Percentiles rank a stretch among this genome's conserved stretches.
These are phyloP conservation scores for Umbelopsis isabellina DNA, from an alignment of 192 early-diverging fungal species.

Conservation along the genomic window DNA sequence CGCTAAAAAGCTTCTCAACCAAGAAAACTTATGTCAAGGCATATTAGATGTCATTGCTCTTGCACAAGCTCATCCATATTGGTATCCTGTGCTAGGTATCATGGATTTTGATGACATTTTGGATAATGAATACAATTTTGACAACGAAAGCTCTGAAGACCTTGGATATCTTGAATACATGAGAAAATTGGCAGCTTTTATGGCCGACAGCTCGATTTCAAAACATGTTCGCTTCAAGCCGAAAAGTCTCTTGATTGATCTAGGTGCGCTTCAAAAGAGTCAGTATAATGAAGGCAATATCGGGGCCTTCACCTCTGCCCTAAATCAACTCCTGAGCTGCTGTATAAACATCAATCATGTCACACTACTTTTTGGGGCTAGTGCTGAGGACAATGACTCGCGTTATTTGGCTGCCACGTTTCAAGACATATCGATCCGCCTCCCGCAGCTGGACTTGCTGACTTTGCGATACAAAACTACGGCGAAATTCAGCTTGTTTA, in stretches of 20 bases:
- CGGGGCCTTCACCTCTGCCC: background rate
- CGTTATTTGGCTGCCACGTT: constrained; percentile 12
- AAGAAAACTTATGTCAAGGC: constrained; percentile 5
- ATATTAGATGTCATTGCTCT: constrained; percentile 11
- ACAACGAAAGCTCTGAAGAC: background rate
- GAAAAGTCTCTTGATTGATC: background rate
- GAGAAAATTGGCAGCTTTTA: background rate
- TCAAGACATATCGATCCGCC: constrained; percentile 7
- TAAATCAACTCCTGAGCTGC: background rate
- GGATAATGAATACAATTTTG: constrained; percentile 1
- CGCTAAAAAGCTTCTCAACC: background rate
- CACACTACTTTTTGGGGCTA: constrained; percentile 20
- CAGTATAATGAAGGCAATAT: background rate
- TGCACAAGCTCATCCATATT: constrained; percentile 6
- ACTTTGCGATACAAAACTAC: background rate
- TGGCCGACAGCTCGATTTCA: background rate
- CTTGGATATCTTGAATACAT: background rate
- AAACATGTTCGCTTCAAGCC: background rate
- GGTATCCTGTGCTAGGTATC: constrained; percentile 3
- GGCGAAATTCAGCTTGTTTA: background rate
- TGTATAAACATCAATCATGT: constrained; percentile 5
- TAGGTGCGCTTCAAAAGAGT: background rate
- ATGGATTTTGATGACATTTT: background rate
- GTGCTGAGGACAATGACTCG: background rate
- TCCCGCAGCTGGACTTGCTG: constrained; percentile 7